phyloP scores from a whole-genome alignment of 768 basidiomycete species.

The Lentinus tigrinus region DNA sequence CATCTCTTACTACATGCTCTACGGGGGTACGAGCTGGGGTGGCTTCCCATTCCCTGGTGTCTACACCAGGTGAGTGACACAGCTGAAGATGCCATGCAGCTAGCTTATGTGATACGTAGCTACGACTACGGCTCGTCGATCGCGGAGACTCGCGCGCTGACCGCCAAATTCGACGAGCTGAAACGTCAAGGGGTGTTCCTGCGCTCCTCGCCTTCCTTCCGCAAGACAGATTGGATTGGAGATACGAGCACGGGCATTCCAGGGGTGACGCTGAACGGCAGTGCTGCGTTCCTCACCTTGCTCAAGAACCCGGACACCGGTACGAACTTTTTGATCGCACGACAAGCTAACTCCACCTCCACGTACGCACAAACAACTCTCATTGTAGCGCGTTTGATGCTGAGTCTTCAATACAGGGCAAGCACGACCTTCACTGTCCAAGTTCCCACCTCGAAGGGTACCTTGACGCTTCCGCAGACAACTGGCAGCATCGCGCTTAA shows the following conservation, averaged over 20 bases:
- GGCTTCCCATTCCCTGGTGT: slow-evolving; percentile 75
- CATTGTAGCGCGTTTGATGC: not conserved
- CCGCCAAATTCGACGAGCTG: slow-evolving; percentile 71
- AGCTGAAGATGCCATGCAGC: not conserved
- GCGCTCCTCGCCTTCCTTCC: slow-evolving; percentile 74
- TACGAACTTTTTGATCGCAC: slow-evolving; percentile 66
- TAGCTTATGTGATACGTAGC: slow-evolving; percentile 33
- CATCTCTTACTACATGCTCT: slow-evolving; percentile 85
- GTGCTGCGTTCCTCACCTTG: slow-evolving; percentile 60
- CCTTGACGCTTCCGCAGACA: slow-evolving; percentile 55
- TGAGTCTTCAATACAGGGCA: slow-evolving; percentile 33
- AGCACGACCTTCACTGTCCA: slow-evolving; percentile 57
- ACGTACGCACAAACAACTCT: slow-evolving; percentile 41
- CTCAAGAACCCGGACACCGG: slow-evolving; percentile 67
- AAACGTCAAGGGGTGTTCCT: slow-evolving; percentile 79
- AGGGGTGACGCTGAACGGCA: slow-evolving; percentile 28
- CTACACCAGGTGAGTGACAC: slow-evolving; percentile 58
- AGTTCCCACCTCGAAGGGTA: slow-evolving; percentile 53
- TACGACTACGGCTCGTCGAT: slow-evolving; percentile 83
- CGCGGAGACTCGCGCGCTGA: slow-evolving; percentile 64
- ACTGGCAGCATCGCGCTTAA: slow-evolving; percentile 55
- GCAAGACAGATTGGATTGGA: slow-evolving; percentile 75
- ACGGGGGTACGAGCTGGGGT: slow-evolving; percentile 85
- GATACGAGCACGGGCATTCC: slow-evolving; percentile 49
- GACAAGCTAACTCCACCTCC: slow-evolving; percentile 67